Conservation (phyloP, 1,284 basidiomycete genomes). For the Tetrapyrgos nigripes region DNA sequence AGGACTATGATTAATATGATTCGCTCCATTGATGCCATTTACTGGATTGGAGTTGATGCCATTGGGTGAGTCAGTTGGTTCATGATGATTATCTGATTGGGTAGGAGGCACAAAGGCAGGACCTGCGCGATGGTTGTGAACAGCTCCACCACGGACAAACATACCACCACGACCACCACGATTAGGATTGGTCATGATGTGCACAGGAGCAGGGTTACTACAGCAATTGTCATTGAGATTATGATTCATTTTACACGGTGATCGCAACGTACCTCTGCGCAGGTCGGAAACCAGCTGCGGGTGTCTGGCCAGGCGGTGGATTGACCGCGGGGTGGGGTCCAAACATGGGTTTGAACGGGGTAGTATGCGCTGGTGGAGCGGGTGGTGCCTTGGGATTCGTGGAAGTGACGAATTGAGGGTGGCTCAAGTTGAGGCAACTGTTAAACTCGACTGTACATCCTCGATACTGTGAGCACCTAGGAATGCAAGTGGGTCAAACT, state of each 20-base stretch:
- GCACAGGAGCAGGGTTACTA: conserved; percentile 40
- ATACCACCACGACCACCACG: conserved; percentile 46
- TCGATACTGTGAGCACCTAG: conserved; percentile 88
- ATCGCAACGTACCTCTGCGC: conserved; percentile 33
- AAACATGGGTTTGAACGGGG: conserved; percentile 69
- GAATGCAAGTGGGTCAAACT: not conserved
- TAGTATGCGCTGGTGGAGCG: conserved; percentile 42
- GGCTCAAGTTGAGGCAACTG: conserved; percentile 85
- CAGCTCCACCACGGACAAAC: not conserved
- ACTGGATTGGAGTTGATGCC: not conserved
- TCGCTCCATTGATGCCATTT: not conserved
- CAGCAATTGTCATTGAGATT: conserved; percentile 9
- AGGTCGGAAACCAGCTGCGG: conserved; percentile 67
- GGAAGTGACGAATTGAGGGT: conserved; percentile 81
- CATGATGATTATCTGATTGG: not conserved
- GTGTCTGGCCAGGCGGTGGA: conserved; percentile 54
- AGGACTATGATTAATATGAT: not conserved
- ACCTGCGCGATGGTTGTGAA: not conserved
- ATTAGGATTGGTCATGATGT: conserved; percentile 76
- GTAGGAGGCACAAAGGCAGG: not conserved
- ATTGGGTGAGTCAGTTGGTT: not conserved
- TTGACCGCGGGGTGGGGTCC: conserved; percentile 70
- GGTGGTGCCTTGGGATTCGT: conserved; percentile 61
- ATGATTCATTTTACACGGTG: conserved; percentile 9
- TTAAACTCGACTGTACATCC: conserved; percentile 87